These are phyloP conservation scores for Fusarium sororula DNA, from an alignment of 2,329 filamentous ascomycete genomes.

Conservation along the genomic window DNA sequence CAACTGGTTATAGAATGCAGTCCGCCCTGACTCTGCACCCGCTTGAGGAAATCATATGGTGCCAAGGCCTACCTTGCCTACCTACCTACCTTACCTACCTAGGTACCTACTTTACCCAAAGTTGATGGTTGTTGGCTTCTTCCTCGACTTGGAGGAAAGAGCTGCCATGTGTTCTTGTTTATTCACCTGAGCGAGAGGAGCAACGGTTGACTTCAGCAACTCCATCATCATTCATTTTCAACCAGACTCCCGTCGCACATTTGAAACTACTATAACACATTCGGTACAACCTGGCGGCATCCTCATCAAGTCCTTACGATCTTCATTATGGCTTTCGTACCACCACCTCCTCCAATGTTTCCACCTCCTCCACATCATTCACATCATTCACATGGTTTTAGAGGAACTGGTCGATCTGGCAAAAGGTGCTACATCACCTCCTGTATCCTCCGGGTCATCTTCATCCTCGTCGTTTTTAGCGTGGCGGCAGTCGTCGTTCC, in stretches of 20 bases:
- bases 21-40: background rate
- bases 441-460: accelerated
- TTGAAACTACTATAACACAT: background rate
- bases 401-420: background rate
- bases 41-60: background rate
- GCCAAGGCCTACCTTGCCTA: background rate
- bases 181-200: background rate
- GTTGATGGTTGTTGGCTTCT: background rate
- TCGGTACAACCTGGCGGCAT: background rate
- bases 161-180: background rate
- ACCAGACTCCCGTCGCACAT: background rate
- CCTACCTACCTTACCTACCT: no score
- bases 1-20: background rate
- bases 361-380: no score
- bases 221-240: background rate
- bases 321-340: constrained; percentile 27
- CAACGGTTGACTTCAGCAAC: background rate
- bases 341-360: background rate
- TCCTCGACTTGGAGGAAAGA: background rate
- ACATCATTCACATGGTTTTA: no score
- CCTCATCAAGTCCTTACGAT: background rate
- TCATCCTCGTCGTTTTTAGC: background rate
- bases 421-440: accelerated
- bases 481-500: background rate
- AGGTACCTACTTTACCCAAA: background rate